phyloP scores from a whole-genome alignment of 1,284 basidiomycete genomes.

The Sanghuangporus baumii region DNA sequence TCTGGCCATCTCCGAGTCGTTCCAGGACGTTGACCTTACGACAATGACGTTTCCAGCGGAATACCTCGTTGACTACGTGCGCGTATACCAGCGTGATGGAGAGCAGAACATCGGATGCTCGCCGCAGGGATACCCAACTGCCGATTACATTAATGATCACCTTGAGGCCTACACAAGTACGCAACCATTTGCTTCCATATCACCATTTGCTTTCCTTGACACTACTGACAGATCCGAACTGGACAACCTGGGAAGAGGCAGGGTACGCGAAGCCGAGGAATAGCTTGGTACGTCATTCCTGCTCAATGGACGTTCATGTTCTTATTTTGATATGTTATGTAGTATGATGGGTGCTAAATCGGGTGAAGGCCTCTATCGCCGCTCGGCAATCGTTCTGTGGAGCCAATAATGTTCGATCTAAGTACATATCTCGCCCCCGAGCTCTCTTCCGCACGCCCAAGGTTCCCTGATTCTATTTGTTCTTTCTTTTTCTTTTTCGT shows the following conservation, averaged over 20 bases:
- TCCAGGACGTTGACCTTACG: constrained; percentile 42
- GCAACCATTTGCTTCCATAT: background rate
- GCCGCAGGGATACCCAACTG: constrained; percentile 47
- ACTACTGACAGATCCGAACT: constrained; percentile 15
- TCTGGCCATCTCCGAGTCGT: constrained; percentile 38
- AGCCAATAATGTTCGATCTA: too few species aligned
- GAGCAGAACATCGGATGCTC: constrained; percentile 48
- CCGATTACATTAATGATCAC: constrained; percentile 40
- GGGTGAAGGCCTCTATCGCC: background rate
- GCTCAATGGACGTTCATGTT: background rate
- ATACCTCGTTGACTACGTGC: constrained; percentile 53
- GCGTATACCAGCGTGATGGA: constrained; percentile 47
- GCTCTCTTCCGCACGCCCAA: background rate
- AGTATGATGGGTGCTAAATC: constrained; percentile 9
- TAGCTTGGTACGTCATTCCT: constrained; percentile 15
- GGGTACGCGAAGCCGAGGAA: constrained; percentile 19
- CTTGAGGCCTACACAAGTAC: constrained; percentile 20
- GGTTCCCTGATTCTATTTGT: background rate
- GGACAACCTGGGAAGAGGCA: constrained; percentile 18
- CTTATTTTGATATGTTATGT: background rate
- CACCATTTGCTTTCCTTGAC: background rate
- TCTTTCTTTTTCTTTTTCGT: background rate
- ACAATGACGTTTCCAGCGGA: constrained; percentile 42
- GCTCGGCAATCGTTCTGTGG: background rate
- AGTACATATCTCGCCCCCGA: background rate